These are phyloP conservation scores for Colletotrichum aenigma DNA, from an alignment of 2,329 filamentous ascomycete species.

Conservation along the genomic window DNA sequence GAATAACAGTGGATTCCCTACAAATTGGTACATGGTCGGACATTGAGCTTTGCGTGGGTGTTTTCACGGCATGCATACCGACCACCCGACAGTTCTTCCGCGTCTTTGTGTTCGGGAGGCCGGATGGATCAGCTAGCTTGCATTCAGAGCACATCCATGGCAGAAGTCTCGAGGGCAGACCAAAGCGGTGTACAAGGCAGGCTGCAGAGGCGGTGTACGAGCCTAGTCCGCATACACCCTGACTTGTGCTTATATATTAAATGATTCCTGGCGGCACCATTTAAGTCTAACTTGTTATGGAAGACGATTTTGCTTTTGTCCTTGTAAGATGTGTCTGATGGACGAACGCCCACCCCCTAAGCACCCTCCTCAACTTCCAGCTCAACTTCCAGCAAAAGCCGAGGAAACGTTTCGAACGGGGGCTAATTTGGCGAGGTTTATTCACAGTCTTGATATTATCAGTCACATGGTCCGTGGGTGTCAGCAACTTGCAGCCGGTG, in stretches of 20 bases:
- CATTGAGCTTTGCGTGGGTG: not conserved
- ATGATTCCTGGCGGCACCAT: accelerated
- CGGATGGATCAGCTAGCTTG: not conserved
- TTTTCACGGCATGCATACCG: not conserved
- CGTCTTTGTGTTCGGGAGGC: not conserved
- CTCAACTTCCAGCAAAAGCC: not conserved
- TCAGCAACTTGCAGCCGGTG: not conserved
- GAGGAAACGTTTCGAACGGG: not conserved
- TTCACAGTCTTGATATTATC: not conserved
- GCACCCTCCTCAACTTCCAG: not conserved
- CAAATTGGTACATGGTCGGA: not conserved
- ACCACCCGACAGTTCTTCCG: not conserved
- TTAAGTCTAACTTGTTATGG: not conserved
- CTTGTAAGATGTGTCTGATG: accelerated
- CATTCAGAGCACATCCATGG: not conserved
- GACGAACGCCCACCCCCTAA: not conserved
- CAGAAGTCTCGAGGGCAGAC: not conserved
- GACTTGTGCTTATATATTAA: accelerated
- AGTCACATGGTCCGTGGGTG: not conserved
- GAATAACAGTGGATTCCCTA: not conserved
- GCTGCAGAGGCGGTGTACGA: not conserved
- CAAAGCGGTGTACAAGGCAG: not conserved
- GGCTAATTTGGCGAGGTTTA: not conserved
- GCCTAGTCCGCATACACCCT: not conserved
- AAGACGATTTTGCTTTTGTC: not conserved